Conservation (phyloP, 2,329 filamentous ascomycete genomes). For the Herpomyces periplanetae region DNA sequence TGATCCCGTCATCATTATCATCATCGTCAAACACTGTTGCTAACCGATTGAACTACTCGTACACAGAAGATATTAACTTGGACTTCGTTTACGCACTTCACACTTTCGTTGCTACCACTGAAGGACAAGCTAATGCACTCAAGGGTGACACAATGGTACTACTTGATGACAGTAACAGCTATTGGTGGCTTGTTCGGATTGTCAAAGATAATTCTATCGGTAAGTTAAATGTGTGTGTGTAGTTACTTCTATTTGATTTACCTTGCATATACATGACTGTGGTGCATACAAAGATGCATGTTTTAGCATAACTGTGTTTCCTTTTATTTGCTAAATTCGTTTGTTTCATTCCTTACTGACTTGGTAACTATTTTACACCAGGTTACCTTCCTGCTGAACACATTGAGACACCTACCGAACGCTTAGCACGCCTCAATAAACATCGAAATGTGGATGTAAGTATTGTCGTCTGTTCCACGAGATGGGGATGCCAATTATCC, state of each 20-base stretch:
- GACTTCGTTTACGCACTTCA: slow-evolving; percentile 95
- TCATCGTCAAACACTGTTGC: too few species aligned
- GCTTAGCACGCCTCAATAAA: slow-evolving; percentile 72
- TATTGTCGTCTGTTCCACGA: slow-evolving; percentile 3
- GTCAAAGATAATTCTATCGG: slow-evolving; percentile 90
- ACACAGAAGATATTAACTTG: slow-evolving; percentile 97
- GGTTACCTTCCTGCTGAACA: slow-evolving; percentile 89
- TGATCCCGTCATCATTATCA: too few species aligned
- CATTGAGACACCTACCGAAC: slow-evolving; percentile 86
- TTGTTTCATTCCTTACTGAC: slow-evolving; percentile 9
- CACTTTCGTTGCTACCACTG: slow-evolving; percentile 86
- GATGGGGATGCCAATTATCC: too few species aligned
- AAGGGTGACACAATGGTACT: slow-evolving; percentile 98
- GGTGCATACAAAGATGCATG: too few species aligned
- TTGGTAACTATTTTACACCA: slow-evolving; percentile 9
- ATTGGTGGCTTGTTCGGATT: slow-evolving; percentile 93
- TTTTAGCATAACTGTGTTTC: not conserved
- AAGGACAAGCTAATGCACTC: slow-evolving; percentile 86
- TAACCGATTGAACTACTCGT: too few species aligned
- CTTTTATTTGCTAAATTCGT: slow-evolving; percentile 1
- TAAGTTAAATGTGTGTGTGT: too few species aligned
- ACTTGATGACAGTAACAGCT: slow-evolving; percentile 91
- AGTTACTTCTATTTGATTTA: too few species aligned
- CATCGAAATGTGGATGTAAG: slow-evolving; percentile 86
- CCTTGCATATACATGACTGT: too few species aligned